These are phyloP conservation scores for Staphylotrichum tortipilum DNA, from an alignment of 495 filamentous ascomycete species.

Conservation along the genomic window DNA sequence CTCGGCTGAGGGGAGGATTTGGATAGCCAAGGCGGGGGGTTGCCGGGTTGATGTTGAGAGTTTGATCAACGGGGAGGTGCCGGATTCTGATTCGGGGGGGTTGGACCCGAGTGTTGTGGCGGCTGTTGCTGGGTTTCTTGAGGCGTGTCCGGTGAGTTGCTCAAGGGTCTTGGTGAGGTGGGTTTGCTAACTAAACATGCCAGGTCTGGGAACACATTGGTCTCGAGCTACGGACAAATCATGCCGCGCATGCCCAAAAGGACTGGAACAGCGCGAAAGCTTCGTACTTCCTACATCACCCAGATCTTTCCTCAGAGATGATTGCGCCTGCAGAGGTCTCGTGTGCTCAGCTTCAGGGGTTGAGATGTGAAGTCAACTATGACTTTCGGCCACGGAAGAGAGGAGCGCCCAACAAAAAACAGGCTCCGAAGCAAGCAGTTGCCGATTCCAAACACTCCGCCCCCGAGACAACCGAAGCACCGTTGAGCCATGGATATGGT, in stretches of 20 bases:
- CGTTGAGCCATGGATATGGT: constrained; percentile 1
- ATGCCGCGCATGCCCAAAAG: background rate
- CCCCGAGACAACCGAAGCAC: background rate
- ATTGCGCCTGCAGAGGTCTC: constrained; percentile 16
- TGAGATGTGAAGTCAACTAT: constrained; percentile 20
- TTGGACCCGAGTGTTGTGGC: background rate
- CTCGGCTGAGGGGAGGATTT: constrained; percentile 12
- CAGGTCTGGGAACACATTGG: constrained; percentile 23
- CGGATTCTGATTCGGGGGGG: background rate
- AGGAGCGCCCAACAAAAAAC: background rate
- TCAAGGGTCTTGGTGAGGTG: background rate
- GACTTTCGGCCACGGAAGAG: background rate
- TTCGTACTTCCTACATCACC: constrained; percentile 23
- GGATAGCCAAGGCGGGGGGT: constrained; percentile 24
- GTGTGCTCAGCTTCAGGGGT: constrained; percentile 24
- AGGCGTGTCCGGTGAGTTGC: constrained; percentile 14
- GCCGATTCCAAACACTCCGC: no score
- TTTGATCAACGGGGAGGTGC: constrained; percentile 9
- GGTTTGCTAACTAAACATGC: background rate
- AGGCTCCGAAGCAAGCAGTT: background rate
- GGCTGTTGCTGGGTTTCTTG: background rate
- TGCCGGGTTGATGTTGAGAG: constrained; percentile 18
- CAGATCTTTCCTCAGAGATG: constrained; percentile 20
- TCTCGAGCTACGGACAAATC: constrained; percentile 16
- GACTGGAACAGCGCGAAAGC: background rate